Evolutionary conservation across 1,284 basidiomycete species (phyloP), one percentile per base, ranked within the genome.

Genomic region (Moesziomyces parantarcticus): DNA sequence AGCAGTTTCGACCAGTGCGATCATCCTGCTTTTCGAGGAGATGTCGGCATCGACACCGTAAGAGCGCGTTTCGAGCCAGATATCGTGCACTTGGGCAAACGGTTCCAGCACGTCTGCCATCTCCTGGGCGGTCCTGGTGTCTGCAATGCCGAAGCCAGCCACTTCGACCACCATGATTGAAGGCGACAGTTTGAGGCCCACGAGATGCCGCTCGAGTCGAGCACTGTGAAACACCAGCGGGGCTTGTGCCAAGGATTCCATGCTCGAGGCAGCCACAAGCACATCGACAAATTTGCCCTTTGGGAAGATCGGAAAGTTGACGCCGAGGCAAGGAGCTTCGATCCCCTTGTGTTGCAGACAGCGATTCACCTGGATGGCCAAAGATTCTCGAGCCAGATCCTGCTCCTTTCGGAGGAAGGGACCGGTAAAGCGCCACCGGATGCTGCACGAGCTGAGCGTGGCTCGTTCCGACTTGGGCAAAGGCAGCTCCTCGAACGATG

Each of bases 341-440:
- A 14, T 20, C 3, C 20, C 43, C 4, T 44, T 23, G 22, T 22
- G 23, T 44, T 3, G n/a, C 1, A 44, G 21, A 8, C 20, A 44
- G n/a, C 43, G 43, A 9, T 44, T 44, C 20, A 44, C 43, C 22
- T 44, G 43, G 43, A 44, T 22, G 5, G 23, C 43, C 20, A 44
- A 21, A 20, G 43, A 44, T 6, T 21, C 43, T 20, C 43, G 21
- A 3, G 43, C 43, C 20, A 25, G 20, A 14, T 1, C 6, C 23
- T 44, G 20, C 8, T 44, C 43, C 21, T 21, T 44, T 5, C 22
- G 8, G 43, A 25, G 7, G 14, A 44, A 44, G 21, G 2, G 2
- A 22, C 20, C 22, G 5, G 43, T 44, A 13, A 22, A 22, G 43
- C 21, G 22, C 43, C 21, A 44, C 11, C n/a, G 21, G 10, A 20